These are phyloP conservation scores for Monilinia fructigena DNA, from an alignment of 2,329 filamentous ascomycete genomes.

Conservation along the genomic window DNA sequence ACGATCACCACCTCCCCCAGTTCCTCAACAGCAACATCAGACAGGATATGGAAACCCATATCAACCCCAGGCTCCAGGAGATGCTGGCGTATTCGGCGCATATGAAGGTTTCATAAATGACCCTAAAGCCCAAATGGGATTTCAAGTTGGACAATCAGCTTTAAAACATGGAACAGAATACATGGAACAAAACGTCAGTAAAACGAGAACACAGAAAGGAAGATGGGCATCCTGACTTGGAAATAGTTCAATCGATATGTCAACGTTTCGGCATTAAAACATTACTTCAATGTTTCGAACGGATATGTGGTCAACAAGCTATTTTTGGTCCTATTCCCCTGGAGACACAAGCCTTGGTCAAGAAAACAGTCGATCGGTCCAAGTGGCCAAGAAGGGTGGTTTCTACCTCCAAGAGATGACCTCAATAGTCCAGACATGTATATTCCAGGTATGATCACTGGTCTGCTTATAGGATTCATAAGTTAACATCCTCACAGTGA, in stretches of 20 bases:
- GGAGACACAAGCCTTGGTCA: constrained; percentile 97
- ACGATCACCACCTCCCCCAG: constrained; percentile 83
- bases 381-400: constrained; percentile 70
- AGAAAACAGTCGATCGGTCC: constrained; percentile 77
- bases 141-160: constrained; percentile 89
- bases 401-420: constrained; percentile 89
- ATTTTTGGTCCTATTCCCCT: constrained; percentile 90
- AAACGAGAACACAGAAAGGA: neutral
- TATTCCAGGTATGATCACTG: constrained; percentile 58
- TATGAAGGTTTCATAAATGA: constrained; percentile 96
- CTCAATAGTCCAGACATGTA: constrained; percentile 99
- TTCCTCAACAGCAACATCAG: constrained; percentile 65
- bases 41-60: constrained; percentile 71
- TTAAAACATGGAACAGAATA: constrained; percentile 92
- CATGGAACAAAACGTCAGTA: constrained; percentile 82
- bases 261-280: constrained; percentile 89
- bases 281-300: constrained; percentile 99
- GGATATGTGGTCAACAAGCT: constrained; percentile 94
- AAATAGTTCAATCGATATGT: constrained; percentile 74
- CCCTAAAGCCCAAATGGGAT: constrained; percentile 89
- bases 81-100: constrained; percentile 59
- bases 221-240: constrained; percentile 26
- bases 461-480: neutral
- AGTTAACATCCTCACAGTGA: constrained; percentile 51
- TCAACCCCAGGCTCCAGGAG: constrained; percentile 55